Evolutionary conservation across 345 rosid species (phyloP).

Genomic region (Schrenkiella parvula): DNA sequence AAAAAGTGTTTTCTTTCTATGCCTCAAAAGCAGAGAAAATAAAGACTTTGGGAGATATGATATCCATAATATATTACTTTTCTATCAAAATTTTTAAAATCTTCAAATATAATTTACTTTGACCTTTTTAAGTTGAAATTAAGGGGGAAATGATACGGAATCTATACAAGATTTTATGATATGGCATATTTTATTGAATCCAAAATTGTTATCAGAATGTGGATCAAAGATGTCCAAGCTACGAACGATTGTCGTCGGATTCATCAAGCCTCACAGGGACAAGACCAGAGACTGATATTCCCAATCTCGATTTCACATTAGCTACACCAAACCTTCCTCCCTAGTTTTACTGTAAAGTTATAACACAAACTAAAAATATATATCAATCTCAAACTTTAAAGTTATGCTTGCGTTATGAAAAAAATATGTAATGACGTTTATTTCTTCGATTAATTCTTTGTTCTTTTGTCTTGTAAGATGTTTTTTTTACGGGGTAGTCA

Average conservation of each 20-base stretch:
- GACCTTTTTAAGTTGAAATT: neutral
- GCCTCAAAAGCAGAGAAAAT: conserved; percentile 30
- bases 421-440: neutral
- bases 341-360: neutral
- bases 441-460: neutral
- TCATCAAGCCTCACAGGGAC: conserved; percentile 31
- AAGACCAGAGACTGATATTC: conserved; percentile 24
- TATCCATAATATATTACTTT: neutral
- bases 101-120: neutral
- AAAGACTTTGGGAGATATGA: neutral
- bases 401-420: neutral
- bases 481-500: neutral
- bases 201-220: conserved; percentile 1
- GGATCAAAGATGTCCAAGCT: conserved; percentile 23
- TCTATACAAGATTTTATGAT: neutral
- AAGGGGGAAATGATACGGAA: neutral
- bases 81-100: neutral
- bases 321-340: conserved; percentile 26
- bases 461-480: conserved; percentile 3
- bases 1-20: neutral
- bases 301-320: conserved; percentile 34
- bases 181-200: neutral
- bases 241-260: conserved; percentile 29
- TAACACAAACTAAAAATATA: neutral
- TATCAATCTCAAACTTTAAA: neutral